Conservation (phyloP, 2,329 filamentous ascomycete genomes). For the Aphanocladium album region DNA sequence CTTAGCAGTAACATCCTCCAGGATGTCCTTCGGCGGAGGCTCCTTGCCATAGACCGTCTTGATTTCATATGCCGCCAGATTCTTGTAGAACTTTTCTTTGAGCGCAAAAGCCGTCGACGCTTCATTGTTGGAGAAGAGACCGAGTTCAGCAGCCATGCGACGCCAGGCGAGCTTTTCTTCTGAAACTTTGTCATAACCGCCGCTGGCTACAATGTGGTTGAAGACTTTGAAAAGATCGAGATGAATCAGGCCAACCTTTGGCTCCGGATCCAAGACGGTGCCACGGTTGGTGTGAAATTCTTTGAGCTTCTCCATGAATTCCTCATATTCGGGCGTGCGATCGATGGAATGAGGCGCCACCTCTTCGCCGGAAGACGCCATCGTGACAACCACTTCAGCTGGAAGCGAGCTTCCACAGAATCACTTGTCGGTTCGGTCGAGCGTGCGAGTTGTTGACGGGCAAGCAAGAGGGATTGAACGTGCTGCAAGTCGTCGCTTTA, state of each 20-base stretch:
- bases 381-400: constrained; percentile 17
- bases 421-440: background rate
- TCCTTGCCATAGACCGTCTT: constrained; percentile 70
- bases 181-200: constrained; percentile 81
- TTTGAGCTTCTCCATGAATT: constrained; percentile 69
- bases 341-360: constrained; percentile 45
- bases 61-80: constrained; percentile 83
- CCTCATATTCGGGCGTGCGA: constrained; percentile 65
- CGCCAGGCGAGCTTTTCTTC: constrained; percentile 84
- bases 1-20: constrained; percentile 83
- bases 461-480: background rate
- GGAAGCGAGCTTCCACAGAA: constrained; percentile 1
- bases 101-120: constrained; percentile 80
- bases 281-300: constrained; percentile 75
- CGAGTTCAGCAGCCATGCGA: constrained; percentile 69
- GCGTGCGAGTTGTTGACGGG: background rate
- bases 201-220: constrained; percentile 67
- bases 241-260: constrained; percentile 71
- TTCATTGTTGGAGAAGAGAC: constrained; percentile 68
- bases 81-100: constrained; percentile 87
- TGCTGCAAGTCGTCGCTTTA: background rate
- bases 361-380: constrained; percentile 33
- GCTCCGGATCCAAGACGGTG: constrained; percentile 72
- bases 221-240: constrained; percentile 76
- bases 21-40: constrained; percentile 80